A percentile compares a stretch with the other conserved stretches of the same genome.
phyloP scores from a whole-genome alignment of 495 filamentous ascomycete genomes.

The Viridothelium virens region DNA sequence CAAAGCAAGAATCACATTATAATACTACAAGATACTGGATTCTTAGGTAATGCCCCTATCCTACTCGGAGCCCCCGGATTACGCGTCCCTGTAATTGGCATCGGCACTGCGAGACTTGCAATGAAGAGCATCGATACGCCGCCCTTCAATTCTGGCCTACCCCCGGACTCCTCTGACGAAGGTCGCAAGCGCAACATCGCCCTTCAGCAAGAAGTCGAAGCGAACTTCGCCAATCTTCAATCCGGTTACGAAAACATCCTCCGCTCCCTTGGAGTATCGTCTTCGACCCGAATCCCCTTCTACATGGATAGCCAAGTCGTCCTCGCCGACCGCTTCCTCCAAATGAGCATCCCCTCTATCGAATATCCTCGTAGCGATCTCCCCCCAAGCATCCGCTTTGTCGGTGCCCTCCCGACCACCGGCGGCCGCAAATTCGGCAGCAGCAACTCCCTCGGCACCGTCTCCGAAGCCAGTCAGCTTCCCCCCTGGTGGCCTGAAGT shows the following conservation, averaged over 20 bases:
- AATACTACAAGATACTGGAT: background rate
- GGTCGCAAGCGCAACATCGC: constrained; percentile 1
- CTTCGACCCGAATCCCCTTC: background rate
- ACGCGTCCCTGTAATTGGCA: constrained; percentile 1
- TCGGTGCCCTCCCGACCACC: background rate
- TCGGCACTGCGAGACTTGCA: constrained; percentile 3
- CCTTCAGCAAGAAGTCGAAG: constrained; percentile 3
- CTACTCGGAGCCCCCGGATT: background rate
- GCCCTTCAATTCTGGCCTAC: constrained; percentile 3
- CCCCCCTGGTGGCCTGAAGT: background rate
- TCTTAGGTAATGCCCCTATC: constrained; percentile 1
- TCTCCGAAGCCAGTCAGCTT: background rate
- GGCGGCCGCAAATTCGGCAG: background rate
- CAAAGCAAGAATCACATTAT: background rate
- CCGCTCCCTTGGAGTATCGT: background rate
- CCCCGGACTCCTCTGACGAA: constrained; percentile 5
- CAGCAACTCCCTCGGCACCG: background rate
- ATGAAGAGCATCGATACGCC: constrained; percentile 9
- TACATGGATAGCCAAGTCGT: constrained; percentile 10
- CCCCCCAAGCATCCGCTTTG: background rate
- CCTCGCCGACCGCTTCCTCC: constrained; percentile 3
- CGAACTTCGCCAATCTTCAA: background rate
- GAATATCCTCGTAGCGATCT: constrained; percentile 1
- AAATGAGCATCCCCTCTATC: constrained; percentile 8
- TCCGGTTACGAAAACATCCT: background rate